phyloP scores from a whole-genome alignment of 192 early-diverging fungal genomes.

The Coemansia sp. region DNA sequence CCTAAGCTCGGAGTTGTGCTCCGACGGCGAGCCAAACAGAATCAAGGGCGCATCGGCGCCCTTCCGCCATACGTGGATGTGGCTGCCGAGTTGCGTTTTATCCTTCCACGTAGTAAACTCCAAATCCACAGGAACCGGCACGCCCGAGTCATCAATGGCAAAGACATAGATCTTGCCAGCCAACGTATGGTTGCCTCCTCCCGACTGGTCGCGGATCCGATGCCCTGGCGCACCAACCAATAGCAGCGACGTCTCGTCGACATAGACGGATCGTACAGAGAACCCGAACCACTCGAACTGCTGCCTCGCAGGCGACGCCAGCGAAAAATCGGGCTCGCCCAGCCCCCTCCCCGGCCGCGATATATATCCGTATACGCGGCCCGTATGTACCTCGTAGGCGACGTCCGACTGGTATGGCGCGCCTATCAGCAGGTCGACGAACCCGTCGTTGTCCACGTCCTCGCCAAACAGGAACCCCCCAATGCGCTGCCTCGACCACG shows the following conservation, averaged over 20 bases:
- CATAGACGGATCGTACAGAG: slow-evolving; percentile 22
- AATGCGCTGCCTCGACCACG: slow-evolving; percentile 26
- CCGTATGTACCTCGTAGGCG: slow-evolving; percentile 36
- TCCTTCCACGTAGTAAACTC: slow-evolving; percentile 24
- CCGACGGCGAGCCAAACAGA: slow-evolving; percentile 48
- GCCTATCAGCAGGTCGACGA: slow-evolving; percentile 65
- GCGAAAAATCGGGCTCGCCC: slow-evolving; percentile 36
- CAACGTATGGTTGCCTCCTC: slow-evolving; percentile 12
- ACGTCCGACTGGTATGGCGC: slow-evolving; percentile 57
- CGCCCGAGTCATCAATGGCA: neutral
- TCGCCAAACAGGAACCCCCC: slow-evolving; percentile 54
- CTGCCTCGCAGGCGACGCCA: slow-evolving; percentile 30
- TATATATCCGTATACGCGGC: slow-evolving; percentile 51
- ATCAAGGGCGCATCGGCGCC: slow-evolving; percentile 20
- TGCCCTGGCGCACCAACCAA: slow-evolving; percentile 62
- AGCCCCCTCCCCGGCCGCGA: slow-evolving; percentile 7
- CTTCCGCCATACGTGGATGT: slow-evolving; percentile 39
- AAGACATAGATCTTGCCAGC: slow-evolving; percentile 60
- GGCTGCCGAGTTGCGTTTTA: slow-evolving; percentile 48
- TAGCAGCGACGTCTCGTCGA: slow-evolving; percentile 19
- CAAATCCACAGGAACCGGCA: slow-evolving; percentile 8
- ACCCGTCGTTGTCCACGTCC: slow-evolving; percentile 67
- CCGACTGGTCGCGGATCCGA: slow-evolving; percentile 8
- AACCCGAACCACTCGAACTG: slow-evolving; percentile 58
- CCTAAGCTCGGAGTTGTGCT: slow-evolving; percentile 19